phyloP scores from a whole-genome alignment of 345 rosid genomes.

The Rhodamnia argentea region DNA sequence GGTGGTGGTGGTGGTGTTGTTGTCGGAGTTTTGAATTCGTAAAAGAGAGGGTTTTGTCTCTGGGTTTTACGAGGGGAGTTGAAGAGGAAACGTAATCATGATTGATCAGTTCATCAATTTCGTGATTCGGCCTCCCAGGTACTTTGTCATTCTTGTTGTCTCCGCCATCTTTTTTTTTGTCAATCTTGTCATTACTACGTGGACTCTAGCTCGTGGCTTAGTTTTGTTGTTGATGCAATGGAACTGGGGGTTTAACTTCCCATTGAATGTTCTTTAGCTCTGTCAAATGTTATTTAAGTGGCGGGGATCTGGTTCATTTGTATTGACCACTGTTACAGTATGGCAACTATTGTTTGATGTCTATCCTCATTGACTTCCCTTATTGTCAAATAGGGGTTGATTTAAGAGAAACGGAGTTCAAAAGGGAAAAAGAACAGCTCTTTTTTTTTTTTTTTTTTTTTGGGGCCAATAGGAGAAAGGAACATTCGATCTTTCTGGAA shows the following conservation, averaged over 20 bases:
- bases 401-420: background rate
- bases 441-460: background rate
- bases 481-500: background rate
- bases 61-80: background rate
- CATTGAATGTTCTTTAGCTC: background rate
- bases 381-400: background rate
- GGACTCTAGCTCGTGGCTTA: background rate
- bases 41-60: background rate
- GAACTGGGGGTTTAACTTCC: background rate
- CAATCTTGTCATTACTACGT: background rate
- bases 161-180: background rate
- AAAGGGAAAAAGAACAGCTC: background rate
- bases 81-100: constrained; percentile 18
- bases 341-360: background rate
- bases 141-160: background rate
- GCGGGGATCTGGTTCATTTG: background rate
- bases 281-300: background rate
- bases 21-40: background rate
- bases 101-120: constrained; percentile 98
- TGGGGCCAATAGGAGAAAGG: background rate
- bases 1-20: too few relatives aligned
- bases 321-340: background rate
- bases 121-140: constrained; percentile 99
- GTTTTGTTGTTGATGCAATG: background rate
- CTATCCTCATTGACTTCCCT: background rate